phyloP scores from a whole-genome alignment of 148 eudicot species.

The Rhododendron ovatum region DNA sequence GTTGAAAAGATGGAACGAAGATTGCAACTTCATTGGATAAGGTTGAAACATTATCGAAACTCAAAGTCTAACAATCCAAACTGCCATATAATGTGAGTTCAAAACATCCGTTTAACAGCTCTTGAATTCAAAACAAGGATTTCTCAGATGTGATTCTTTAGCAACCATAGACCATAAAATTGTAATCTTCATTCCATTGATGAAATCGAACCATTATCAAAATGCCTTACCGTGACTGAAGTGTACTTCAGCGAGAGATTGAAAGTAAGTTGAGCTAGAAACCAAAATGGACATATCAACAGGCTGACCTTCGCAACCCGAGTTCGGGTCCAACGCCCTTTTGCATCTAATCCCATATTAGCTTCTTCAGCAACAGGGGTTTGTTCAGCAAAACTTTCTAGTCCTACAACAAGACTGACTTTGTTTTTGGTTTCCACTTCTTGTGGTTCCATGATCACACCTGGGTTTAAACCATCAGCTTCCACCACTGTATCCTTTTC shows the following conservation, averaged over 20 bases:
- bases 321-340: conserved; percentile 90
- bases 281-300: conserved; percentile 93
- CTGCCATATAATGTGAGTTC: background rate
- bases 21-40: background rate
- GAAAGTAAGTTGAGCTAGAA: conserved; percentile 86
- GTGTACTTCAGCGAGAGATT: conserved; percentile 94
- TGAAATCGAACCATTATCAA: conserved; percentile 5
- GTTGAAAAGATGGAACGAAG: background rate
- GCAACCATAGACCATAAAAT: background rate
- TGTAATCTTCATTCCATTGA: background rate
- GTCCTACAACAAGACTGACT: conserved; percentile 7
- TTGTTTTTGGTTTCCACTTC: background rate
- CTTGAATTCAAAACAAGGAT: background rate
- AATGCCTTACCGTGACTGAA: conserved; percentile 78
- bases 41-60: background rate
- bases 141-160: background rate
- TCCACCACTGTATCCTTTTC: conserved; percentile 22
- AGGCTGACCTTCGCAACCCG: conserved; percentile 87
- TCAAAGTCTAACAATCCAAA: background rate
- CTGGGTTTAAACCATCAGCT: conserved; percentile 9
- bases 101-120: background rate
- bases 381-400: background rate
- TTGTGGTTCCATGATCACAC: conserved; percentile 15
- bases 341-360: conserved; percentile 46
- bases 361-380: conserved; percentile 14